phyloP scores from a whole-genome alignment of 1,284 basidiomycete genomes.

The Rhodotorula sp. region DNA sequence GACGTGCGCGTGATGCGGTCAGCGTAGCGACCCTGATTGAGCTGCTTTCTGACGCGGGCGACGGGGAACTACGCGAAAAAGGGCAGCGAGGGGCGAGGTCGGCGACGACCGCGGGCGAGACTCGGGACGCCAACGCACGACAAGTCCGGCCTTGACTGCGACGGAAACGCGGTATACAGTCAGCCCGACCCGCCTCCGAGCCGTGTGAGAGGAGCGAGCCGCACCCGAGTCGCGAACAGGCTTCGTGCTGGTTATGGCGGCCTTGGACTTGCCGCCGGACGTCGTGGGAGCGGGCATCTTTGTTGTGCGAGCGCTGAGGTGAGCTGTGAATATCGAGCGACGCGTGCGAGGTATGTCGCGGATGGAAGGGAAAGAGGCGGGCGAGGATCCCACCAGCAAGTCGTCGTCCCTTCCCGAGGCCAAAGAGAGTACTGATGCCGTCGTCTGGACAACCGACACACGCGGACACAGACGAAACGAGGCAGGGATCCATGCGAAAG shows the following conservation, averaged over 20 bases:
- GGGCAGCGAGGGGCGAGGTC: background rate
- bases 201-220: background rate
- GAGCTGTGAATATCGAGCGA: background rate
- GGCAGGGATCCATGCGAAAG: background rate
- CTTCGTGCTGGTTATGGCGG: no score
- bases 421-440: background rate
- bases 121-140: background rate
- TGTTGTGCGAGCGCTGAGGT: background rate
- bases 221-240: background rate
- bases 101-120: background rate
- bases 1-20: background rate
- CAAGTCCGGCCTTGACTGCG: constrained; percentile 3
- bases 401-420: no score
- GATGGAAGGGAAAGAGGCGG: background rate
- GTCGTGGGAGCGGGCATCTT: background rate
- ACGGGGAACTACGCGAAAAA: constrained; percentile 67
- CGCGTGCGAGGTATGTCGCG: background rate
- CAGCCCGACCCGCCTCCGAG: background rate
- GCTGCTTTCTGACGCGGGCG: constrained; percentile 85
- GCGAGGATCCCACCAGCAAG: no score
- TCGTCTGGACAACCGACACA: no score
- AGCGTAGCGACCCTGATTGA: constrained; percentile 65
- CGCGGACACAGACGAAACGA: background rate
- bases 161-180: background rate
- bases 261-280: background rate